Conservation (phyloP, 805 yeast genomes). For the Teunomyces aglyptinius region DNA sequence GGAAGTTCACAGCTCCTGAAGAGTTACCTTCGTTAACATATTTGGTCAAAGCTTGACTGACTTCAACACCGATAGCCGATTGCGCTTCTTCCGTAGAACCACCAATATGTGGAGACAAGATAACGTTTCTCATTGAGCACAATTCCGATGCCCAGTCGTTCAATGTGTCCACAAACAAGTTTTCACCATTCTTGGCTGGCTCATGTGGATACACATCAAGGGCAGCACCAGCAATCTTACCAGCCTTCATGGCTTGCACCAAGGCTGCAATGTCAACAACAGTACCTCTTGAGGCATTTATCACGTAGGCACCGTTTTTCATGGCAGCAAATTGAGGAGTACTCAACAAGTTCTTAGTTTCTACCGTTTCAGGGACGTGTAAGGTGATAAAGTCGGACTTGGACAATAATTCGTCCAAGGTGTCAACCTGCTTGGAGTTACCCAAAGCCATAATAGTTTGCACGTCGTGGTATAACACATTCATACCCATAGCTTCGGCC, state of each 20-base stretch:
- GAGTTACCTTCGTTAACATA: conserved; percentile 96
- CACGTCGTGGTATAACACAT: conserved; percentile 89
- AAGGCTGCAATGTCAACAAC: conserved; percentile 96
- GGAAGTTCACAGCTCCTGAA: conserved; percentile 96
- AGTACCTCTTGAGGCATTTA: conserved; percentile 97
- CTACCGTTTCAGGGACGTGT: conserved; percentile 94
- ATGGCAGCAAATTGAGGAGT: conserved; percentile 90
- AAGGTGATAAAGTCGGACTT: conserved; percentile 85
- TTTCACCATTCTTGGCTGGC: conserved; percentile 95
- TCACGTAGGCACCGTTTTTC: conserved; percentile 93
- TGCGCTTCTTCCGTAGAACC: conserved; percentile 99
- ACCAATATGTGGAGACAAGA: conserved; percentile 96
- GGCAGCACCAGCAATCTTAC: conserved; percentile 96
- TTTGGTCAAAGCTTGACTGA: conserved; percentile 77
- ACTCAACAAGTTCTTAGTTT: conserved; percentile 86
- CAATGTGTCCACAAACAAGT: conserved; percentile 65
- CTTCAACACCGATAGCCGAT: conserved; percentile 95
- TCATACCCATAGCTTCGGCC: conserved; percentile 98
- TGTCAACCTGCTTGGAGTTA: conserved; percentile 87
- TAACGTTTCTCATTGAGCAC: conserved; percentile 77
- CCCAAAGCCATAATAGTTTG: conserved; percentile 94
- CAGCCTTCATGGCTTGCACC: conserved; percentile 85
- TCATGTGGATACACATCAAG: conserved; percentile 95
- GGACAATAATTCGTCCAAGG: conserved; percentile 77
- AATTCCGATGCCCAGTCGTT: conserved; percentile 85